phyloP scores from a whole-genome alignment of 1,139 yeast genomes.

The Suhomyces kunorum region DNA sequence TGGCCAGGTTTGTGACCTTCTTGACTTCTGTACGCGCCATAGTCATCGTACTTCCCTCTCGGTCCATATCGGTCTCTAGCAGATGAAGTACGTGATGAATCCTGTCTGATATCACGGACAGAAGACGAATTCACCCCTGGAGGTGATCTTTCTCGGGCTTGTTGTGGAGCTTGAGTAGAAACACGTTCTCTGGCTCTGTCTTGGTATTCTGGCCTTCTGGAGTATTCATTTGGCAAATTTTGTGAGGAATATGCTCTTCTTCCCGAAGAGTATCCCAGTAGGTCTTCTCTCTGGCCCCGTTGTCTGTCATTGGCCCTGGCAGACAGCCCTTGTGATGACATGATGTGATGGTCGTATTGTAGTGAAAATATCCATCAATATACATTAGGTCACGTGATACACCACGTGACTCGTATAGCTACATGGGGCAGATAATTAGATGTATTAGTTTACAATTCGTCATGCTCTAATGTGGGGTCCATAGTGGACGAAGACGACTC shows the following conservation, averaged over 20 bases:
- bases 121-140: constrained; percentile 1
- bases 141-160: constrained; percentile 11
- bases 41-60: constrained; percentile 9
- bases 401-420: not conserved
- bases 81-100: not conserved
- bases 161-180: not conserved
- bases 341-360: not conserved
- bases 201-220: constrained; percentile 11
- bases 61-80: constrained; percentile 1
- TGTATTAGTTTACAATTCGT: constrained; percentile 9
- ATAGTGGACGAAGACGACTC: not conserved
- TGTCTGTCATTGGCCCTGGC: not conserved
- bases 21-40: constrained; percentile 2
- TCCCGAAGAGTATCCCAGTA: constrained; percentile 14
- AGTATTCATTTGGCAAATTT: constrained; percentile 6
- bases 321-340: constrained; percentile 2
- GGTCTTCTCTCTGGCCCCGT: constrained; percentile 7
- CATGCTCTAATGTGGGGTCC: constrained; percentile 6
- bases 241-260: constrained; percentile 11
- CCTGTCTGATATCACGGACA: not conserved
- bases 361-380: not conserved
- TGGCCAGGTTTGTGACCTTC: not conserved
- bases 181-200: constrained; percentile 18
- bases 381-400: not conserved
- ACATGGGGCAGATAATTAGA: not conserved